Percentiles rank a stretch among this genome's conserved stretches.
These are phyloP conservation scores for Pythium dissotocum DNA, from an alignment of 352 stramenopile genomes.

Conservation along the genomic window DNA sequence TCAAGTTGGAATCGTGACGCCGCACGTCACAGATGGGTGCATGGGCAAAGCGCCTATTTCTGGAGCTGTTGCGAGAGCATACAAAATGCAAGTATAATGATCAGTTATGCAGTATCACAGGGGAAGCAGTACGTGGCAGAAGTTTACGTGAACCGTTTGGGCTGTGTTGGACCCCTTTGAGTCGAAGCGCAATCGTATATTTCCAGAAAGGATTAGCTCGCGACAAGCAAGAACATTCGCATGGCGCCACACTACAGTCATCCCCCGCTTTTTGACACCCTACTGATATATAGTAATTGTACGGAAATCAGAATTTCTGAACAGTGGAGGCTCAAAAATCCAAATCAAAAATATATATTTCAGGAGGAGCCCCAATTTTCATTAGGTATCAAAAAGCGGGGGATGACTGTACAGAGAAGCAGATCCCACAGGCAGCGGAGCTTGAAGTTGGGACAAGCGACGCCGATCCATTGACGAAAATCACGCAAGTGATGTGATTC, in stretches of 20 bases:
- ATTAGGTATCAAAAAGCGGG: no score
- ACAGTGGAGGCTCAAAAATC: no score
- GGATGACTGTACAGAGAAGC: no score
- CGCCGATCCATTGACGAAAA: no score
- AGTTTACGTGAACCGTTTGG: constrained; percentile 6
- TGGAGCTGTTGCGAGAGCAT: constrained; percentile 12
- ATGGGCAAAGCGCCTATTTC: constrained; percentile 2
- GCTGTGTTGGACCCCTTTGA: neutral
- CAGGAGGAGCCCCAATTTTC: no score
- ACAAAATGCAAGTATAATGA: constrained; percentile 20
- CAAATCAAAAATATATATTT: no score
- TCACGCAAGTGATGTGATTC: no score
- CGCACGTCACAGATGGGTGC: constrained; percentile 28
- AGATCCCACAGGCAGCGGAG: neutral
- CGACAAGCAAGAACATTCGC: neutral
- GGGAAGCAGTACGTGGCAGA: constrained; percentile 2
- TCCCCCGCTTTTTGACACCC: no score
- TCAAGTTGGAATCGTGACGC: constrained; percentile 25
- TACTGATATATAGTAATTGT: no score
- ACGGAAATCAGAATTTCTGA: no score
- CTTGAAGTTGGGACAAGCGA: neutral
- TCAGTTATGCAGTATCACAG: constrained; percentile 21
- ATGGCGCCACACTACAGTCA: neutral
- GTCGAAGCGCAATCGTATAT: constrained; percentile 6
- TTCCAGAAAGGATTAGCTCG: no score